Conservation (phyloP, 1,284 basidiomycete genomes). For the Coniferiporia sulphurascens region DNA sequence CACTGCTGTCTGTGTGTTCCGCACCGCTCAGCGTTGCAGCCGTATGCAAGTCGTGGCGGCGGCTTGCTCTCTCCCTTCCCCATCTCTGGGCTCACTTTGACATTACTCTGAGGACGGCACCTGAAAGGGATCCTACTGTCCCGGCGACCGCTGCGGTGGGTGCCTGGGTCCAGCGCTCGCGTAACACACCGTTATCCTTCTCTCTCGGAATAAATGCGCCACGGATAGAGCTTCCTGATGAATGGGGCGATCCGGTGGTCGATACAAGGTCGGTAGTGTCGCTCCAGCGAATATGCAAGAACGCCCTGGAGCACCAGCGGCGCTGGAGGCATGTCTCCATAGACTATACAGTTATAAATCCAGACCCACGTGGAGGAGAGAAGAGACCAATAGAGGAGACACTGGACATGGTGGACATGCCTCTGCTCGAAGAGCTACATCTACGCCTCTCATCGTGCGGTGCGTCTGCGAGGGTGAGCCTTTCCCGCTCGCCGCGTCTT, state of each 20-base stretch:
- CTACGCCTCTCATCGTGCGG: neutral
- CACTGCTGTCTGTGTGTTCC: neutral
- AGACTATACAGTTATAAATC: neutral
- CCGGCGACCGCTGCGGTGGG: neutral
- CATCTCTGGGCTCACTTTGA: slow-evolving; percentile 2
- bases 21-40: neutral
- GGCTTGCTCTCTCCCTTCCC: neutral
- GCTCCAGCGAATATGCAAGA: neutral
- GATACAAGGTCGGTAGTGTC: neutral
- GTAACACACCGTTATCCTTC: neutral
- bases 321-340: neutral
- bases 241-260: neutral
- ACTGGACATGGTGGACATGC: neutral
- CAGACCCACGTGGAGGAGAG: neutral
- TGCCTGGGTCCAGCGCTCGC: neutral
- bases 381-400: neutral
- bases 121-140: neutral
- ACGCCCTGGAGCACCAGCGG: neutral
- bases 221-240: neutral
- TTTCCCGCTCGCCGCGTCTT: neutral
- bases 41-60: slow-evolving; percentile 1
- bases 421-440: neutral
- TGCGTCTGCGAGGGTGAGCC: neutral
- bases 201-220: neutral
- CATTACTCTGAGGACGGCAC: neutral